These are phyloP conservation scores for Blastomyces percursus DNA, from an alignment of 2,329 filamentous ascomycete species.

Conservation along the genomic window DNA sequence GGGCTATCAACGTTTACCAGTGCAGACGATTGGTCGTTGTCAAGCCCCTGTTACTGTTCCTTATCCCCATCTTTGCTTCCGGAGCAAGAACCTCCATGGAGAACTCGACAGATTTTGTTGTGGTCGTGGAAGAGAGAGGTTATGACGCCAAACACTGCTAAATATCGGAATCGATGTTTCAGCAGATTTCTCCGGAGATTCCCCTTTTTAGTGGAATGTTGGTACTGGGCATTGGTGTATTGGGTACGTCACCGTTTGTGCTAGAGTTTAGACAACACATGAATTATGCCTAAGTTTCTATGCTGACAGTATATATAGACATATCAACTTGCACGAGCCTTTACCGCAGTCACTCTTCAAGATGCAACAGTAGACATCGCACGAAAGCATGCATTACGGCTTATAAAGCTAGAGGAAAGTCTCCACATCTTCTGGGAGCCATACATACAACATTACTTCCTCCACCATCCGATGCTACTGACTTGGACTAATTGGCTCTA, in stretches of 20 bases:
- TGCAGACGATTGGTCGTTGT: neutral
- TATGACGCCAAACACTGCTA: slow-evolving; percentile 49
- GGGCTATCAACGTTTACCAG: neutral
- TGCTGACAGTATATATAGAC: slow-evolving; percentile 38
- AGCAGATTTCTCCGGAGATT: slow-evolving; percentile 55
- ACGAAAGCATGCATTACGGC: slow-evolving; percentile 54
- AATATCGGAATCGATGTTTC: slow-evolving; percentile 49
- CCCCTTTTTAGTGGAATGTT: slow-evolving; percentile 62
- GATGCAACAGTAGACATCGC: slow-evolving; percentile 58
- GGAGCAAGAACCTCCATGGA: slow-evolving; percentile 39
- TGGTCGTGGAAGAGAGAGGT: slow-evolving; percentile 40
- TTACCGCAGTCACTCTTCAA: slow-evolving; percentile 58
- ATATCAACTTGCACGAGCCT: slow-evolving; percentile 62
- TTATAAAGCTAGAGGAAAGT: slow-evolving; percentile 55
- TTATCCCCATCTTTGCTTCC: slow-evolving; percentile 34
- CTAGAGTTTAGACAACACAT: neutral
- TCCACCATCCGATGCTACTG: slow-evolving; percentile 46
- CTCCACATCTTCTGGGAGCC: slow-evolving; percentile 57
- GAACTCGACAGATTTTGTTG: slow-evolving; percentile 39
- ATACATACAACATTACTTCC: slow-evolving; percentile 48
- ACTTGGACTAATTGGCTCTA: slow-evolving; percentile 62
- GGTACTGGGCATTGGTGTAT: slow-evolving; percentile 69
- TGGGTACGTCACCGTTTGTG: slow-evolving; percentile 47
- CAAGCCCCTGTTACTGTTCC: slow-evolving; percentile 15
- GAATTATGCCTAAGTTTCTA: neutral